Evolutionary conservation across 208 protist species (phyloP).

Genomic region (Trypanosoma congolense): DNA sequence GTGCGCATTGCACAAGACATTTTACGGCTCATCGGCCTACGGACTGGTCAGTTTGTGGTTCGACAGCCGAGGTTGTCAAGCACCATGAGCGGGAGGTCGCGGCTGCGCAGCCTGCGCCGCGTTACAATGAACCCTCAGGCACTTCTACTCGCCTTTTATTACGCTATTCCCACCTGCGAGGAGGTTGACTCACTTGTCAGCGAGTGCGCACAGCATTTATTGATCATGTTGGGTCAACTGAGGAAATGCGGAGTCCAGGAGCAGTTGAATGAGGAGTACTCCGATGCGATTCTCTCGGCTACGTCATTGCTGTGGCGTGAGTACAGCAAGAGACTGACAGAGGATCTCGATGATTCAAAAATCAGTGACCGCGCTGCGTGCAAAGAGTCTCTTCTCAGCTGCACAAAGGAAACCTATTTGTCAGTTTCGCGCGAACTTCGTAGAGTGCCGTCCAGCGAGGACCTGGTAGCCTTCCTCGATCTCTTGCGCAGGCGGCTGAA

Average conservation of each 20-base stretch:
- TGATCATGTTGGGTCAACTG: slow-evolving; percentile 57
- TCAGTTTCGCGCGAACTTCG: slow-evolving; percentile 31
- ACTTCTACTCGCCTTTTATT: slow-evolving; percentile 70
- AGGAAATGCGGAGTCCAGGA: slow-evolving; percentile 31
- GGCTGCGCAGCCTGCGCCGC: slow-evolving; percentile 52
- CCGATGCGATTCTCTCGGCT: slow-evolving; percentile 45
- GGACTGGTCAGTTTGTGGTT: slow-evolving; percentile 43
- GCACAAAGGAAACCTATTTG: slow-evolving; percentile 40
- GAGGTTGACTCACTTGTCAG: slow-evolving; percentile 26
- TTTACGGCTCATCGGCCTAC: slow-evolving; percentile 47
- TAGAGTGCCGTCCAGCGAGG: slow-evolving; percentile 27
- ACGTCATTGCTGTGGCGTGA: slow-evolving; percentile 54
- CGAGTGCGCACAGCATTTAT: slow-evolving; percentile 63
- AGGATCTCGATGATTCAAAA: slow-evolving; percentile 16
- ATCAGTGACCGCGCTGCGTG: slow-evolving; percentile 6
- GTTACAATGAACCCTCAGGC: slow-evolving; percentile 65
- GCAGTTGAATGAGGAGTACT: slow-evolving; percentile 35
- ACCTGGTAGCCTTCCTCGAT: slow-evolving; percentile 44
- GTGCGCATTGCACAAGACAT: slow-evolving; percentile 54
- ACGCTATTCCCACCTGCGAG: slow-evolving; percentile 28
- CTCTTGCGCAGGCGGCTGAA: slow-evolving; percentile 48
- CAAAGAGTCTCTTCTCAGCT: slow-evolving; percentile 37
- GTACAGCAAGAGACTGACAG: slow-evolving; percentile 26
- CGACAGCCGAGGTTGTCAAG: slow-evolving; percentile 44
- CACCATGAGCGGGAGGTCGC: slow-evolving; percentile 51